These are phyloP conservation scores for Anisodus tanguticus DNA, from an alignment of 257 asterid genomes.

Conservation along the genomic window DNA sequence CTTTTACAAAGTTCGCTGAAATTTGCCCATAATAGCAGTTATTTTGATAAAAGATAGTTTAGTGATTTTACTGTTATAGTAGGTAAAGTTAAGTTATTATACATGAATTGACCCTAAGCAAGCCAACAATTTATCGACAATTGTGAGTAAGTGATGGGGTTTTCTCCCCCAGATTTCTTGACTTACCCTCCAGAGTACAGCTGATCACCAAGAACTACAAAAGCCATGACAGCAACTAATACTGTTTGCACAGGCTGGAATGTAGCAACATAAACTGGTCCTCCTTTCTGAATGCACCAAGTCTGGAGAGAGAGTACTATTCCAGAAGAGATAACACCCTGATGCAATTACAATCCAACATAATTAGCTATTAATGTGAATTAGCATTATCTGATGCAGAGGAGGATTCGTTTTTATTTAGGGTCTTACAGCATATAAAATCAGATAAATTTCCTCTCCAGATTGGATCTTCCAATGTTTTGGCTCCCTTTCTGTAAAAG, in stretches of 20 bases:
- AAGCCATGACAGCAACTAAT: constrained; percentile 80
- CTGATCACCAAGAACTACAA: constrained; percentile 70
- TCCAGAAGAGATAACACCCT: constrained; percentile 90
- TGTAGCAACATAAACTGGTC: constrained; percentile 85
- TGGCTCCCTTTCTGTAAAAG: constrained; percentile 72
- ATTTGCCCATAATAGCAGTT: too few species aligned
- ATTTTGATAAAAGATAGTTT: too few species aligned
- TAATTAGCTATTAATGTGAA: neutral
- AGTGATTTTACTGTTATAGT: too few species aligned
- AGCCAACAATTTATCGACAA: neutral
- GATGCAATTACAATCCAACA: constrained; percentile 27
- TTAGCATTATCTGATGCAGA: neutral
- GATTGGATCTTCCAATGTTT: constrained; percentile 71
- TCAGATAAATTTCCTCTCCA: constrained; percentile 66
- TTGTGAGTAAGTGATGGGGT: neutral
- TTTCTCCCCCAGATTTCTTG: neutral
- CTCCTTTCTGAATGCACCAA: constrained; percentile 93
- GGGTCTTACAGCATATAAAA: constrained; percentile 74
- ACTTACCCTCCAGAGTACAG: constrained; percentile 81
- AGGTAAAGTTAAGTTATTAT: too few species aligned
- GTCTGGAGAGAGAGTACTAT: constrained; percentile 79
- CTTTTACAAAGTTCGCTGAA: too few species aligned
- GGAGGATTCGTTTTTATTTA: neutral
- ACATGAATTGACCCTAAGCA: neutral
- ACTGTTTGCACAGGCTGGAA: constrained; percentile 94